Evolutionary conservation across 129 eudicot genomes (phyloP).

Genomic region (Smallanthus sonchifolius): DNA sequence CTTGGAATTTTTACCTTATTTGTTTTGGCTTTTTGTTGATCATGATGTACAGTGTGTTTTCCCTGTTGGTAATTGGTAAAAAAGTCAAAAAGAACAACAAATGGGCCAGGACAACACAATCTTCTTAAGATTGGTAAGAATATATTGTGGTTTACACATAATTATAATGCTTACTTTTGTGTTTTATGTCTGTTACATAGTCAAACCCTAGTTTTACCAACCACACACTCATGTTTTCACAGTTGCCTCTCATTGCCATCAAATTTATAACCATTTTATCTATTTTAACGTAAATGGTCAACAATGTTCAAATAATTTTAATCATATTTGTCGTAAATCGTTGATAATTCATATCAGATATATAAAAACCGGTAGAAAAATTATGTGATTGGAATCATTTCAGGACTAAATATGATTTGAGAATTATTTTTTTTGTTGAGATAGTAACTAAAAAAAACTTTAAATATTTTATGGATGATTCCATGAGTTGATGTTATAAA

Average conservation of each 20-base stretch:
- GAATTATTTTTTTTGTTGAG: too few species aligned
- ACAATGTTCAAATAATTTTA: neutral
- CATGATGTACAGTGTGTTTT: neutral
- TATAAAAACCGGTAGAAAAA: neutral
- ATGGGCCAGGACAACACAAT: slow-evolving; percentile 17
- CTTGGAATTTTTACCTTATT: neutral
- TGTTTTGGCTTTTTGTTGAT: neutral
- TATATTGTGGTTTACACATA: neutral
- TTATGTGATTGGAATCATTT: neutral
- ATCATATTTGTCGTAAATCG: neutral
- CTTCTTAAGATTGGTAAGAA: slow-evolving; percentile 2
- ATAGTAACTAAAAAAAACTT: neutral
- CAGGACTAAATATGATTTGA: neutral
- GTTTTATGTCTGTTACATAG: neutral
- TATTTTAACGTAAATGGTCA: neutral
- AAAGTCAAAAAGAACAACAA: neutral
- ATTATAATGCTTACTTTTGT: slow-evolving; percentile 13
- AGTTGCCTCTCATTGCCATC: neutral
- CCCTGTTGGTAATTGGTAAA: neutral
- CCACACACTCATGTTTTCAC: neutral
- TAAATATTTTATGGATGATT: neutral
- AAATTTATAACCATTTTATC: neutral
- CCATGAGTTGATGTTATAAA: slow-evolving; percentile 10
- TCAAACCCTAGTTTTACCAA: neutral
- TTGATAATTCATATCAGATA: neutral